A percentile compares a stretch with the other conserved stretches of the same genome.
These are phyloP conservation scores for Thuidium tamariscinum DNA, from an alignment of 225 moss, liverwort and hornwort genomes.

Conservation along the genomic window DNA sequence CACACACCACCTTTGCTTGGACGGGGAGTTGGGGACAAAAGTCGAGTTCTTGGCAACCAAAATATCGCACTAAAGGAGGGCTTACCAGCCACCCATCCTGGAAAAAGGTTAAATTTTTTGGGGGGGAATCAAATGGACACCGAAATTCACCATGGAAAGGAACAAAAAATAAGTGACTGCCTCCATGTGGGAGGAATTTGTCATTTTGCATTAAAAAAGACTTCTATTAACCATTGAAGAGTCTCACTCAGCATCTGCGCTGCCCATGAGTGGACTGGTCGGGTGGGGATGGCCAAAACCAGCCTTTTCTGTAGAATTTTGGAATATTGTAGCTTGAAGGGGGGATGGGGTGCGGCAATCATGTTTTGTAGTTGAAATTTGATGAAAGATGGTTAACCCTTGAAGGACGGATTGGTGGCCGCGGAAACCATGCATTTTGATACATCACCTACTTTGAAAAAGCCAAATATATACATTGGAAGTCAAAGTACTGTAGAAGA, in stretches of 20 bases:
- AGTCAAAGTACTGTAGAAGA: too few relatives aligned
- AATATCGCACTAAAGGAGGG: background rate
- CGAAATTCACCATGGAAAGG: background rate
- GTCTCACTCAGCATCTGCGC: background rate
- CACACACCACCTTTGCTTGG: background rate
- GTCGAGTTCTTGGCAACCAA: background rate
- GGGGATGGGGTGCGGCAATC: too few relatives aligned
- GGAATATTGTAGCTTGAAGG: too few relatives aligned
- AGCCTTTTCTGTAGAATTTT: background rate
- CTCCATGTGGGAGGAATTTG: background rate
- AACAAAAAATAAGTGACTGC: background rate
- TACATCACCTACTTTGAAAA: too few relatives aligned
- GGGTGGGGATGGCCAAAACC: background rate
- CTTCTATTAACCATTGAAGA: too few relatives aligned
- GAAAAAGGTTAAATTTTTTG: accelerated
- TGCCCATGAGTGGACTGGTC: too few relatives aligned
- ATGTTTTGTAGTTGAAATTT: too few relatives aligned
- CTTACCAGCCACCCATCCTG: background rate
- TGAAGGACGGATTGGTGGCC: too few relatives aligned
- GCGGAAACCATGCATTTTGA: too few relatives aligned
- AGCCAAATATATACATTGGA: too few relatives aligned
- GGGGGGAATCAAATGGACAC: too few relatives aligned
- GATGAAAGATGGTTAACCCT: too few relatives aligned
- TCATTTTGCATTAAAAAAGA: background rate
- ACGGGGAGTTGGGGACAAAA: background rate